A percentile compares a stretch with the other conserved stretches of the same genome.
phyloP scores from a whole-genome alignment of 768 basidiomycete genomes.

The Gloeostereum incarnatum region DNA sequence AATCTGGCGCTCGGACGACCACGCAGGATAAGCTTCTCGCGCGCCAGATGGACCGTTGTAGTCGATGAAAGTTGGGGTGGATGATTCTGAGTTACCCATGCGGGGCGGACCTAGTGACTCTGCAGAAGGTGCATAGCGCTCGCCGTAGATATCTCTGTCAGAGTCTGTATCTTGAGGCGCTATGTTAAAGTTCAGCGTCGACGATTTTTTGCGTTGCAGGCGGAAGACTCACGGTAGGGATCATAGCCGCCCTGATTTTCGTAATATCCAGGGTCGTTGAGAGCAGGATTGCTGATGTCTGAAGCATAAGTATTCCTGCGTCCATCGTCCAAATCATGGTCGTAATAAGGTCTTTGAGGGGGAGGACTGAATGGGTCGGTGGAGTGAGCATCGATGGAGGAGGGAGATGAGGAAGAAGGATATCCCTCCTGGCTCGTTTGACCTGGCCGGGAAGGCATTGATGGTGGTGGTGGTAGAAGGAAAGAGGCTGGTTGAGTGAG shows the following conservation, averaged over 20 bases:
- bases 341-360: slow-evolving; percentile 44
- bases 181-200: slow-evolving; percentile 20
- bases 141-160: slow-evolving; percentile 64
- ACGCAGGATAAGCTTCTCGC: slow-evolving; percentile 89
- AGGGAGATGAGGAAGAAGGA: slow-evolving; percentile 45
- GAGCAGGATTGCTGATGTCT: slow-evolving; percentile 54
- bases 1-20: slow-evolving; percentile 86
- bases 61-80: slow-evolving; percentile 67
- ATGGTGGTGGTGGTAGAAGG: slow-evolving; percentile 13
- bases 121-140: slow-evolving; percentile 62
- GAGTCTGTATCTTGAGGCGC: slow-evolving; percentile 81
- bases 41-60: slow-evolving; percentile 45
- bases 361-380: slow-evolving; percentile 55
- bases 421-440: slow-evolving; percentile 56
- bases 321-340: slow-evolving; percentile 61
- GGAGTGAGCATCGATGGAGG: slow-evolving; percentile 50
- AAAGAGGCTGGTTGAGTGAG: too few relatives aligned
- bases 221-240: slow-evolving; percentile 40
- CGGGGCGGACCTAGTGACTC: slow-evolving; percentile 65
- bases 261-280: slow-evolving; percentile 57
- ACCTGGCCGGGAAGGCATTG: slow-evolving; percentile 49
- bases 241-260: slow-evolving; percentile 59
- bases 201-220: too few relatives aligned
- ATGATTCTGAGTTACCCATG: slow-evolving; percentile 55
- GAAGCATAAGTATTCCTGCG: slow-evolving; percentile 60